These are phyloP conservation scores for Crithidia fasciculata DNA, from an alignment of 208 protist species.

Conservation along the genomic window DNA sequence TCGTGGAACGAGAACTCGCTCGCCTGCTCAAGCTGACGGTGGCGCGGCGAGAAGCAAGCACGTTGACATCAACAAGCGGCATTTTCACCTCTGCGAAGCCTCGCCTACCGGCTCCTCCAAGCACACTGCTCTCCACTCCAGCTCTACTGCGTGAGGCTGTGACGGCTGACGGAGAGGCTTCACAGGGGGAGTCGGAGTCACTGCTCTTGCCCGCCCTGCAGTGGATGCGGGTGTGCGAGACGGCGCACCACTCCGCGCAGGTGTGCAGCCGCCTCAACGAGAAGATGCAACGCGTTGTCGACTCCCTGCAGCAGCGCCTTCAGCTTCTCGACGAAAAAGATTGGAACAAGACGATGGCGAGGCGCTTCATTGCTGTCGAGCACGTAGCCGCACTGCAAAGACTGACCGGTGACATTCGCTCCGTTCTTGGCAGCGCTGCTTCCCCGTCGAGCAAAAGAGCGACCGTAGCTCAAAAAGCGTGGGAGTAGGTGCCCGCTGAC, in stretches of 20 bases:
- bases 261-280: background rate
- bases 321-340: conserved; percentile 16
- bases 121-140: too few species aligned
- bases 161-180: too few species aligned
- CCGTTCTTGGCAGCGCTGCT: background rate
- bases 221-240: conserved; percentile 19
- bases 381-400: conserved; percentile 5
- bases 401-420: conserved; percentile 4
- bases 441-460: too few species aligned
- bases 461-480: too few species aligned
- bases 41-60: too few species aligned
- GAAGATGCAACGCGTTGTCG: background rate
- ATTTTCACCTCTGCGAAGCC: too few species aligned
- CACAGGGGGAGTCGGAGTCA: background rate
- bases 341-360: conserved; percentile 29
- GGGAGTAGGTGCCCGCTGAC: too few species aligned
- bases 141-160: too few species aligned
- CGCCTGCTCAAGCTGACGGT: too few species aligned
- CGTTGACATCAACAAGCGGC: too few species aligned
- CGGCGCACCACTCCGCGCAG: background rate
- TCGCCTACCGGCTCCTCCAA: too few species aligned
- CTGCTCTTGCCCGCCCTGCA: background rate
- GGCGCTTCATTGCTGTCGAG: conserved; percentile 18
- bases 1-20: too few species aligned
- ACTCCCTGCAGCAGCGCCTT: conserved; percentile 5